Evolutionary conservation across 441 rosid genomes (phyloP).

Genomic region (Raphanus hybrid): DNA sequence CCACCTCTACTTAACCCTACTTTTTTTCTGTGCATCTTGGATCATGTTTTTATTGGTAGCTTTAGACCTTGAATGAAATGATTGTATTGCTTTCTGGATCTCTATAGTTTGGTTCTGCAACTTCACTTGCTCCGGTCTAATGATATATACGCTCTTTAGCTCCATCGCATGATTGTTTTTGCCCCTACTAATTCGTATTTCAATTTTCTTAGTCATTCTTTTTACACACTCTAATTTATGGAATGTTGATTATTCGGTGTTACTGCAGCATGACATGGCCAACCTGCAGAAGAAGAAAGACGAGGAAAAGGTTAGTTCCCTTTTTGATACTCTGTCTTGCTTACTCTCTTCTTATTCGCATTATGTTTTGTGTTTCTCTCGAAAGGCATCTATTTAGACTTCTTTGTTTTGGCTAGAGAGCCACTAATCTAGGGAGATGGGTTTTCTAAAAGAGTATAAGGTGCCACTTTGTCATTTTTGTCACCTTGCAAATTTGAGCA

Average conservation of each 20-base stretch:
- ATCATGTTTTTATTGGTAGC: not conserved
- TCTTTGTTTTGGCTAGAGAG: not conserved
- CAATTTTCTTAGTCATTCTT: not conserved
- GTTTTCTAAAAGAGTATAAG: not conserved
- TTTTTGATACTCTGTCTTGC: not conserved
- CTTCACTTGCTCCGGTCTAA: not conserved
- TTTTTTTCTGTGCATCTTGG: not conserved
- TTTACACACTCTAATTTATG: constrained; percentile 1
- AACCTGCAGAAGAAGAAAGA: constrained; percentile 90
- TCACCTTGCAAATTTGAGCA: not conserved
- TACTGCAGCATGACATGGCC: constrained; percentile 65
- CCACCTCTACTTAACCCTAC: not conserved
- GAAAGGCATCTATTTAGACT: not conserved
- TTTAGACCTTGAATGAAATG: not conserved
- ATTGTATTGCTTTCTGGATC: constrained; percentile 13
- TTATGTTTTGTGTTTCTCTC: not conserved
- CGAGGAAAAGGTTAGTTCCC: constrained; percentile 74
- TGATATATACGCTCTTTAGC: not conserved
- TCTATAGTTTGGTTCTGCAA: not conserved
- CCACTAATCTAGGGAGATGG: not conserved
- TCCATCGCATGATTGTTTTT: not conserved
- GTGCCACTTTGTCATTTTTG: constrained; percentile 9
- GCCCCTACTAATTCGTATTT: not conserved
- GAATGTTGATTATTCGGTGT: not conserved
- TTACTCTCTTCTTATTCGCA: not conserved